Evolutionary conservation across 768 basidiomycete genomes (phyloP).

Genomic region (Wakefieldia striispora): DNA sequence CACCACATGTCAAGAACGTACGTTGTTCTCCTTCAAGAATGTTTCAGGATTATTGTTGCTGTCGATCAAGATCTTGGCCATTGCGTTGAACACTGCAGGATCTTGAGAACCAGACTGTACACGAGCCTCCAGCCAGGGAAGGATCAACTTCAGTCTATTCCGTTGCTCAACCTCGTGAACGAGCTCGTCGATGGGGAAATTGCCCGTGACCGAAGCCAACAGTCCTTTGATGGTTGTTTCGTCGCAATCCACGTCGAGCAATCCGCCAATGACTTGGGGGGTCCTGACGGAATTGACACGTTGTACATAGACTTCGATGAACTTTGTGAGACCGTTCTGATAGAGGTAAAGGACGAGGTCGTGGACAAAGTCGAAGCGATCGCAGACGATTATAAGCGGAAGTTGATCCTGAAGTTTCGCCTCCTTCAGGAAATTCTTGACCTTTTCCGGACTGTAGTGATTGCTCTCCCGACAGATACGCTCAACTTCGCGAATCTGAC

Average conservation of each 20-base stretch:
- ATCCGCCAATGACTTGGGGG: slow-evolving; percentile 94
- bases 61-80: slow-evolving; percentile 98
- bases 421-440: slow-evolving; percentile 99
- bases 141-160: slow-evolving; percentile 93
- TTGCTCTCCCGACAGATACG: slow-evolving; percentile 98
- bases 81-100: slow-evolving; percentile 90
- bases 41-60: slow-evolving; percentile 97
- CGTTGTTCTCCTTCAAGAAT: slow-evolving; percentile 99
- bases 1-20: slow-evolving; percentile 37
- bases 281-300: slow-evolving; percentile 96
- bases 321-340: slow-evolving; percentile 93
- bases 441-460: slow-evolving; percentile 97
- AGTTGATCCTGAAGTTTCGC: slow-evolving; percentile 95
- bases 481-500: slow-evolving; percentile 98
- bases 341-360: slow-evolving; percentile 98
- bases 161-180: slow-evolving; percentile 96
- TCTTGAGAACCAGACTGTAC: slow-evolving; percentile 95
- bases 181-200: slow-evolving; percentile 97
- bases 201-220: slow-evolving; percentile 91
- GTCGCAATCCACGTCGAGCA: slow-evolving; percentile 98
- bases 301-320: slow-evolving; percentile 99
- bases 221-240: slow-evolving; percentile 93
- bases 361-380: slow-evolving; percentile 99
- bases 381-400: slow-evolving; percentile 99
- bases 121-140: slow-evolving; percentile 95